phyloP scores from a whole-genome alignment of 192 early-diverging fungal genomes.

The Bifiguratus adelaidae region DNA sequence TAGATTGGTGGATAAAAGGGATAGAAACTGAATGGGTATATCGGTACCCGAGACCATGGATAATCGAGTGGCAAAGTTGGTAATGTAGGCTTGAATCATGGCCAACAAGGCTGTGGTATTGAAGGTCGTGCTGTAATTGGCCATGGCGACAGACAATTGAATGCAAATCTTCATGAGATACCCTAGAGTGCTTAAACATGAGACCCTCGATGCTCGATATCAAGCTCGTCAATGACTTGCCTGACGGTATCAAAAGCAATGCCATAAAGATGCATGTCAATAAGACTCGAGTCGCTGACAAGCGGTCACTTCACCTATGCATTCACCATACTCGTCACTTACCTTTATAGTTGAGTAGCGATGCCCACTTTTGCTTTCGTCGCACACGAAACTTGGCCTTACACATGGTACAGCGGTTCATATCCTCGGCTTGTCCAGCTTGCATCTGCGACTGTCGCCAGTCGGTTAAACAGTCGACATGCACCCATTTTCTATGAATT shows the following conservation, averaged over 20 bases:
- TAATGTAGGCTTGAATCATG: not conserved
- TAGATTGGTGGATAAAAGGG: slow-evolving; percentile 2
- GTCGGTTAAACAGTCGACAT: slow-evolving; percentile 12
- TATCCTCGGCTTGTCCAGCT: slow-evolving; percentile 7
- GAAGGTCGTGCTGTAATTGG: not conserved
- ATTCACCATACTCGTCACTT: not conserved
- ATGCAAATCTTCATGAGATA: slow-evolving; percentile 20
- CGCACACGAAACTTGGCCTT: slow-evolving; percentile 6
- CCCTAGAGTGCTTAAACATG: not conserved
- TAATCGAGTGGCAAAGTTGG: too few relatives aligned
- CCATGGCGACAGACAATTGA: not conserved
- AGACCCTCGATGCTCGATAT: not conserved
- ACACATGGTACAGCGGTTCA: slow-evolving; percentile 17
- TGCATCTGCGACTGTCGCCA: slow-evolving; percentile 15
- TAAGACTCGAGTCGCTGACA: slow-evolving; percentile 7
- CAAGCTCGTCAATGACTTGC: not conserved
- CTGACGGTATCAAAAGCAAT: slow-evolving; percentile 14
- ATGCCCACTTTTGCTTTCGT: slow-evolving; percentile 2
- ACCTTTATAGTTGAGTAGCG: slow-evolving; percentile 15
- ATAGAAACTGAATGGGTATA: not conserved
- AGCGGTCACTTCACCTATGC: not conserved
- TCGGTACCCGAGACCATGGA: not conserved
- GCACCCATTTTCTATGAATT: slow-evolving; percentile 20
- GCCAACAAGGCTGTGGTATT: not conserved
- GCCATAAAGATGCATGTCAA: slow-evolving; percentile 7